Percentiles rank a stretch among this genome's conserved stretches.
Conservation (phyloP, 2,329 filamentous ascomycete genomes). For the Thielaviopsis populi region DNA sequence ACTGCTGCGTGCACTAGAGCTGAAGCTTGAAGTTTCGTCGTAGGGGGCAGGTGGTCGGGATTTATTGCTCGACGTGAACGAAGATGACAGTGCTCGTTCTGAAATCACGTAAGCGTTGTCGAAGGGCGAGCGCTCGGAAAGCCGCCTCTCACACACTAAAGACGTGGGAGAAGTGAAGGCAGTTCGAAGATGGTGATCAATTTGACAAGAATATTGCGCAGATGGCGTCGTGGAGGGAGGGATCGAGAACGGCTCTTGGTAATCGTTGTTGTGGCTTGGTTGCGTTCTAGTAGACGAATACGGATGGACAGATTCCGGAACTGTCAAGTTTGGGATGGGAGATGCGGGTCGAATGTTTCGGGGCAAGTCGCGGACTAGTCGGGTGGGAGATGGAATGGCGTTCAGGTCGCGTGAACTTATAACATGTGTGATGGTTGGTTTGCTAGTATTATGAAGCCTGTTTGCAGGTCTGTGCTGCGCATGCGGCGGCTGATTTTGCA, state of each 20-base stretch:
- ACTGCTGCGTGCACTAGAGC: background rate
- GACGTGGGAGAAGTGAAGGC: background rate
- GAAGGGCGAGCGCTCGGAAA: background rate
- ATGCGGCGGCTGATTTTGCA: background rate
- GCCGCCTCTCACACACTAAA: background rate
- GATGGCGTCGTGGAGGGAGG: background rate
- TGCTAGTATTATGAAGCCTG: background rate
- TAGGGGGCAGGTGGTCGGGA: background rate
- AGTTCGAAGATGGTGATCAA: background rate
- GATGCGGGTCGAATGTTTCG: background rate
- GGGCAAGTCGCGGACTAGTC: background rate
- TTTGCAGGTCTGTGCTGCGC: background rate
- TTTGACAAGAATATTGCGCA: background rate
- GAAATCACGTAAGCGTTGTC: slow-evolving; percentile 2
- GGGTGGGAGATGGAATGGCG: background rate
- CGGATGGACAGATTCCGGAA: background rate
- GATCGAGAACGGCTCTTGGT: background rate
- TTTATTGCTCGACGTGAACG: background rate
- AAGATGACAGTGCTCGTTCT: background rate
- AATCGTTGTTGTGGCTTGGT: background rate
- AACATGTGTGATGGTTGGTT: background rate
- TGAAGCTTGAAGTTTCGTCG: background rate
- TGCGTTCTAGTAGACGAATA: background rate
- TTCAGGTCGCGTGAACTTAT: background rate
- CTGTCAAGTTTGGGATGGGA: background rate